Base-by-base conservation (phyloP, 106 monocot species). In the Amphibolis antarctica region DNA sequence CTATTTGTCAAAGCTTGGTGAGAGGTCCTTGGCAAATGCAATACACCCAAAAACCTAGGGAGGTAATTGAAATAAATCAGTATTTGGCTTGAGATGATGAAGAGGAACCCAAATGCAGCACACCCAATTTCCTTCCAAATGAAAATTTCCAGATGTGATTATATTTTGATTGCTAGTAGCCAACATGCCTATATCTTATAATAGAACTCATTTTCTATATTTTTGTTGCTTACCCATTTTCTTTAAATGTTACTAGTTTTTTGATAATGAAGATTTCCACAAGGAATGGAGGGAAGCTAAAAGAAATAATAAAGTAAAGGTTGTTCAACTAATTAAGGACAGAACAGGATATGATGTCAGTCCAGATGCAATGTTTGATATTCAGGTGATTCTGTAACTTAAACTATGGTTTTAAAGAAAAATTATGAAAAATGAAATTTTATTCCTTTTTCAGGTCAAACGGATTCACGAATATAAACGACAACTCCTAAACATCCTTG, bases 401-500 rank as follows among this genome's bases (percentile, higher is more conserved):
- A 44, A 7, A 47, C 11, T 5, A 36, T 46, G 46, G 18, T 48
- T 46, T 61, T 61, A 9, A 44, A 46, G 47, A 46, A 63, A 63
- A 63, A n/a, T n/a, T 24, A 14, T 13, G 14, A 14, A 46, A 63
- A 12, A 24, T 46, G 22, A 1, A 58, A 30, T 55, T 4, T 25
- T 23, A 62, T 52, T 31, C 5, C 53, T 9, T 26, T 26, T 74
- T 53, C 75, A 96, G 96, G 79, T 96, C 42, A 96, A 96, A 69
- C 77, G 96, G 49, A 90, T 96, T 43, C 96, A 96, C 75, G 96
- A 96, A 71, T 96, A 96, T 63, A 96, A 96, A 59, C 77, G 96
- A 1, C 96, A 96, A 55, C 65, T 96, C 27, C 42, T 96, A 57
- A 96, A 96, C 64, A 87, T 96, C 44, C 71, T 98, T 26, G 96